These are phyloP conservation scores for Lipomyces chichibuensis DNA, from an alignment of 805 yeast genomes.

Conservation along the genomic window DNA sequence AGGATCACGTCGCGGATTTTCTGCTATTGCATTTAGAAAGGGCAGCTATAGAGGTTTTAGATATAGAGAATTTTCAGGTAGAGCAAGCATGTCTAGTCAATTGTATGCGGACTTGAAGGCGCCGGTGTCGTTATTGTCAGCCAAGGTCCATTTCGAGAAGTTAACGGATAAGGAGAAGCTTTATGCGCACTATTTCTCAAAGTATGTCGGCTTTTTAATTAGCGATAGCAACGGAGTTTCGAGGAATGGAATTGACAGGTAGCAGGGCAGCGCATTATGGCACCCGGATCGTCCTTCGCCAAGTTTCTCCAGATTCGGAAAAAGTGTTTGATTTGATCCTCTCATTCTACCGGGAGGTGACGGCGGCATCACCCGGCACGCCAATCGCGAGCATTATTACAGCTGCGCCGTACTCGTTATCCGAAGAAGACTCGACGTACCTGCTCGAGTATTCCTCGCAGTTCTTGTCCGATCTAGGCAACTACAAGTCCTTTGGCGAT, in stretches of 20 bases:
- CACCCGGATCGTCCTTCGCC: constrained; percentile 73
- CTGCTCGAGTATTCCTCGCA: constrained; percentile 67
- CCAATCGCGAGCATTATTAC: constrained; percentile 27
- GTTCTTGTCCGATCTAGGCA: constrained; percentile 65
- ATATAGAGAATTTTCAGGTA: not conserved
- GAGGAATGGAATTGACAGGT: not conserved
- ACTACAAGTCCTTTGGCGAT: constrained; percentile 89
- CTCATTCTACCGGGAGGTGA: constrained; percentile 55
- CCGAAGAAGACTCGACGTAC: constrained; percentile 47
- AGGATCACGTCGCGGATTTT: not conserved
- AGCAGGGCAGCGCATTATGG: constrained; percentile 75
- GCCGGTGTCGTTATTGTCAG: constrained; percentile 71
- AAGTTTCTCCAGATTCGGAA: constrained; percentile 83
- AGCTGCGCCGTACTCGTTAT: constrained; percentile 33
- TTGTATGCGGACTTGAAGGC: constrained; percentile 60
- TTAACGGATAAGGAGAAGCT: constrained; percentile 61
- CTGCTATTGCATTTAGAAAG: not conserved
- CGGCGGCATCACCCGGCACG: constrained; percentile 46
- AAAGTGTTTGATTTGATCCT: constrained; percentile 70
- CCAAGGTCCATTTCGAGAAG: constrained; percentile 68
- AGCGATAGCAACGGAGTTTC: too few species aligned
- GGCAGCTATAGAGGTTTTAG: not conserved
- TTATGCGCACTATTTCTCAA: constrained; percentile 81
- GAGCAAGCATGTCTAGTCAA: not conserved
- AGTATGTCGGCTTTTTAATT: constrained; percentile 38